A percentile compares a stretch with the other conserved stretches of the same genome.
Conservation (phyloP, 768 basidiomycete genomes). For the Suillus sp. region DNA sequence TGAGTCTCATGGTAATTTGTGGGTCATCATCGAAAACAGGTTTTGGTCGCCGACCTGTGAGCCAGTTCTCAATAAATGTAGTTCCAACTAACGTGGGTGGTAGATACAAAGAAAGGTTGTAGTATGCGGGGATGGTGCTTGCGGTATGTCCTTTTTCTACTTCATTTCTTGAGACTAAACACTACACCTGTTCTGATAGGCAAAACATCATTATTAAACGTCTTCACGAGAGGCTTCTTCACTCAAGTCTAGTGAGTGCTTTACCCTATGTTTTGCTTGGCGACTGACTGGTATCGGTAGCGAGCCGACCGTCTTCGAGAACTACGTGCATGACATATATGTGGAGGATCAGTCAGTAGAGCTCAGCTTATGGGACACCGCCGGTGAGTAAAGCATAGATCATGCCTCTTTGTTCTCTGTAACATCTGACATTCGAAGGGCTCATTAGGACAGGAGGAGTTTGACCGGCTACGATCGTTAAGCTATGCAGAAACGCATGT, state of each 20-base stretch:
- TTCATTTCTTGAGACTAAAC: not conserved
- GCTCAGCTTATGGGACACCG: conserved; percentile 96
- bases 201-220: conserved; percentile 85
- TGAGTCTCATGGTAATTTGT: conserved; percentile 54
- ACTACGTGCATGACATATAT: conserved; percentile 88
- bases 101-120: conserved; percentile 68
- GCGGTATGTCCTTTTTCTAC: conserved; percentile 54
- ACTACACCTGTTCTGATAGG: conserved; percentile 40
- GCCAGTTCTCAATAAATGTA: conserved; percentile 13
- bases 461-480: conserved; percentile 90
- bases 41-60: conserved; percentile 50
- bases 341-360: conserved; percentile 90
- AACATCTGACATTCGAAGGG: conserved; percentile 37
- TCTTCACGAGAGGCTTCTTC: conserved; percentile 90
- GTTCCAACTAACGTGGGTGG: conserved; percentile 17
- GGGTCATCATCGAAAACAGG: conserved; percentile 53
- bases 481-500: conserved; percentile 97
- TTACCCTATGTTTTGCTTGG: not conserved
- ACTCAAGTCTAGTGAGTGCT: conserved; percentile 85
- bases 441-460: conserved; percentile 86
- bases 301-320: conserved; percentile 96
- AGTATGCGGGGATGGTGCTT: conserved; percentile 97
- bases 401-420: conserved; percentile 13
- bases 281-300: conserved; percentile 38
- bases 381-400: conserved; percentile 53